Evolutionary conservation across 2,329 filamentous ascomycete species (phyloP), one percentile per base, ranked within the genome.

Genomic region (Grosmannia penicillata): DNA sequence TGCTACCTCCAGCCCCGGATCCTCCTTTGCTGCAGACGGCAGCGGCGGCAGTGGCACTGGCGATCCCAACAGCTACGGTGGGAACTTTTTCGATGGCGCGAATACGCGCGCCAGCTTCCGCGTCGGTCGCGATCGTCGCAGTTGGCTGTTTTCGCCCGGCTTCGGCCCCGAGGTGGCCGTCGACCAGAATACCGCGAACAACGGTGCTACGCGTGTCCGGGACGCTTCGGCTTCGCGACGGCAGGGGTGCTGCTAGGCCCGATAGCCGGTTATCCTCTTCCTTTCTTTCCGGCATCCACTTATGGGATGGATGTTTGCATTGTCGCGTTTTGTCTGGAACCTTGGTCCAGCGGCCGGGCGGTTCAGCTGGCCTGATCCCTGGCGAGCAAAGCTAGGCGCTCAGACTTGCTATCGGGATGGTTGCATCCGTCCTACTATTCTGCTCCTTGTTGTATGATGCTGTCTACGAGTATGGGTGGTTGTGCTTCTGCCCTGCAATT

Each of bases 131-230:
- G 72, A 76, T 48, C 55, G 72, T 28, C 56, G 70, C 31, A 75
- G 70, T 52, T 75, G 72, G 72, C 51, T 75, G 19, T 74, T 75
- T 47, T 65, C 67, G 1, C 67, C 68, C 0, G 58, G 53, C 1
- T 73, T 74, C 47, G 66, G 65, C 10, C 68, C 68, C 1, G 60
- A 65, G 10, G 56, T 72, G 5, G 62, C 65, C 4, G 53, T 71
- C 22, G 68, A 66, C 39, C 61, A 61, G 28, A 56, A 54, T 8
- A 56, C 53, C 4, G 45, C 40, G 3, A 37, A 36, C 6, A n/a
- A 21, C 2, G 39, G 35, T n/a, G 28, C 28, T 4, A 41, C 43
- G 2, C 29, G 28, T 17, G 31, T 24, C 6, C 43, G 34, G 14
- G 43, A 35, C 19, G 22, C 40, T 17, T 36, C 36, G 7, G 4